Percentiles rank a stretch among this genome's conserved stretches.
phyloP scores from a whole-genome alignment of 2,329 filamentous ascomycete species.

The Cyphellophora europaea region DNA sequence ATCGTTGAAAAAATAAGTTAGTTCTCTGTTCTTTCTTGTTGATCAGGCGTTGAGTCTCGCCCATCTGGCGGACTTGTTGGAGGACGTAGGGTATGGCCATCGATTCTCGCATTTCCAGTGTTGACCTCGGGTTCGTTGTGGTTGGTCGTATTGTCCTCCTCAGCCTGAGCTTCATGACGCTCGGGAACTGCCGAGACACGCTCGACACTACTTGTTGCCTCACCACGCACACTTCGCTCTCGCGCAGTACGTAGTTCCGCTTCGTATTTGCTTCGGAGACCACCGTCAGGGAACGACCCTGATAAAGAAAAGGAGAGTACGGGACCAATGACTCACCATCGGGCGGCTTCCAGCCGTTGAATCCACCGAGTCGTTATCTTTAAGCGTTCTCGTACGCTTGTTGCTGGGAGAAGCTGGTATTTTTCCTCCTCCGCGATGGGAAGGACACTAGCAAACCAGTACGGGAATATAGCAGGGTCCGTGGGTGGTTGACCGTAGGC shows the following conservation, averaged over 20 bases:
- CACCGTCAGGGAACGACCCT: constrained; percentile 14
- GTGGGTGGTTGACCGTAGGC: constrained; percentile 70
- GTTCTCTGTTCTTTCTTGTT: constrained; percentile 8
- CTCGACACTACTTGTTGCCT: too few species aligned
- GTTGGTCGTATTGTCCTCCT: constrained; percentile 1
- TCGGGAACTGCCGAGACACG: too few species aligned
- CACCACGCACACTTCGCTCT: too few species aligned
- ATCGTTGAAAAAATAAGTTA: constrained; percentile 9
- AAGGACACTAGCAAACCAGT: constrained; percentile 80
- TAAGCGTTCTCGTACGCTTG: constrained; percentile 67
- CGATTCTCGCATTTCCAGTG: not conserved
- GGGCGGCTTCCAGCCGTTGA: constrained; percentile 53
- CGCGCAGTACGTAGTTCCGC: constrained; percentile 4
- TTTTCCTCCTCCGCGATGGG: constrained; percentile 71
- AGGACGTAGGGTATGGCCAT: constrained; percentile 2
- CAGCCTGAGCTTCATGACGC: too few species aligned
- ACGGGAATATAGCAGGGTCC: constrained; percentile 71
- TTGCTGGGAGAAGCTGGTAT: constrained; percentile 63
- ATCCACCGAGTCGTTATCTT: constrained; percentile 81
- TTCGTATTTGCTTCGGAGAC: constrained; percentile 13
- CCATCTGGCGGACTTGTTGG: constrained; percentile 2
- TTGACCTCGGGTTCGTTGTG: not conserved
- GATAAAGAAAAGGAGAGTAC: constrained; percentile 8
- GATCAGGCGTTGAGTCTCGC: not conserved
- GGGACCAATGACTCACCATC: constrained; percentile 51